Conservation (phyloP, 225 moss, liverwort and hornwort species). For the Polytrichum commune region DNA sequence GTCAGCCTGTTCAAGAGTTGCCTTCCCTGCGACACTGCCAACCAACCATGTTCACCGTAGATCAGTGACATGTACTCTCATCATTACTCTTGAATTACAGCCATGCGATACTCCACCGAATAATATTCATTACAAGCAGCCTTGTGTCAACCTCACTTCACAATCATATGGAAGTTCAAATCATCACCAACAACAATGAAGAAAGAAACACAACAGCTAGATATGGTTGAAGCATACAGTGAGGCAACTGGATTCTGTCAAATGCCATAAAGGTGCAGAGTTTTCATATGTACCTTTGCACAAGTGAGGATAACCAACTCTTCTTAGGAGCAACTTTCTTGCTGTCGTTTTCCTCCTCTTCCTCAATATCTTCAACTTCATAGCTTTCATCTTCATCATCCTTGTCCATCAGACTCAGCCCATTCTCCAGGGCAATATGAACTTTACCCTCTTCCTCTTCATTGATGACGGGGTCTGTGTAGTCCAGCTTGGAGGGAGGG, state of each 20-base stretch:
- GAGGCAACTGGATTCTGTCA: too few species aligned
- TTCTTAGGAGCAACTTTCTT: constrained; percentile 57
- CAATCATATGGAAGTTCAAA: too few species aligned
- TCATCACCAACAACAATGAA: too few species aligned
- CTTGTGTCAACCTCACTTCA: too few species aligned
- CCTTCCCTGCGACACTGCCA: constrained; percentile 83
- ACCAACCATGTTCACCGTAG: not conserved
- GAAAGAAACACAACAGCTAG: too few species aligned
- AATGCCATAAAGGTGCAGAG: not conserved
- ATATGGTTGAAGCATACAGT: too few species aligned
- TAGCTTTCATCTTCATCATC: constrained; percentile 73
- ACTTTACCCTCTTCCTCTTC: constrained; percentile 33
- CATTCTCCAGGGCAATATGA: constrained; percentile 56
- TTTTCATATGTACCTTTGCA: constrained; percentile 48
- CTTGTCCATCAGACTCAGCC: constrained; percentile 85
- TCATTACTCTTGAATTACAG: too few species aligned
- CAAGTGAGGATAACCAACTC: constrained; percentile 92
- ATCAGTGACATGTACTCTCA: not conserved
- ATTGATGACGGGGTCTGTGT: constrained; percentile 50
- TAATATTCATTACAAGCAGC: too few species aligned
- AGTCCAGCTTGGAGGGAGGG: constrained; percentile 86
- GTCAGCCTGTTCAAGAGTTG: constrained; percentile 76
- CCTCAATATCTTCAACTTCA: constrained; percentile 68
- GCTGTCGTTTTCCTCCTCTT: constrained; percentile 33
- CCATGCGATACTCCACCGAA: too few species aligned